Evolutionary conservation across 2,329 filamentous ascomycete genomes (phyloP).

Genomic region (Talaromyces sp.): DNA sequence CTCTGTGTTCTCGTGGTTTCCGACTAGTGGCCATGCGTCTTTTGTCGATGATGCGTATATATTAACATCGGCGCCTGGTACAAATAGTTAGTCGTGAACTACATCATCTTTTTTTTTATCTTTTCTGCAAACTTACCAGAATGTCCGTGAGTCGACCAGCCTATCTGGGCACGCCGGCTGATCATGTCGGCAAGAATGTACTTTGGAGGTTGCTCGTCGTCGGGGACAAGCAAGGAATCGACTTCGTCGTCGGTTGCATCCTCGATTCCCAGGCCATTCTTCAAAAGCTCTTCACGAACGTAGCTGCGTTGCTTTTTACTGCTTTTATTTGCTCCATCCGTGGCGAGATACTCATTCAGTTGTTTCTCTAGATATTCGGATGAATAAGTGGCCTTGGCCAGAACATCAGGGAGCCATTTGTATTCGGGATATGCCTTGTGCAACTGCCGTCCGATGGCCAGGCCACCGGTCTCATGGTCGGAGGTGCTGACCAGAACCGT

Average conservation of each 20-base stretch:
- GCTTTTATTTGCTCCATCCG: constrained; percentile 27
- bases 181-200: constrained; percentile 78
- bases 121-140: constrained; percentile 42
- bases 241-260: constrained; percentile 72
- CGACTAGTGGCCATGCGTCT: constrained; percentile 59
- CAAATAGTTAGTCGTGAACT: constrained; percentile 9
- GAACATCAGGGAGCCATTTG: constrained; percentile 75
- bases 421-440: constrained; percentile 62
- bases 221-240: constrained; percentile 54
- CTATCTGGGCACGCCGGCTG: constrained; percentile 79
- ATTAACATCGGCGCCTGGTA: constrained; percentile 81
- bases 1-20: constrained; percentile 94
- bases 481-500: constrained; percentile 84
- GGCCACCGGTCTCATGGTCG: constrained; percentile 92
- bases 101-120: not conserved
- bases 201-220: constrained; percentile 51
- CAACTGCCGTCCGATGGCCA: constrained; percentile 72
- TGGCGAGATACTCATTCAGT: constrained; percentile 57
- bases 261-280: constrained; percentile 68
- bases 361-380: constrained; percentile 65
- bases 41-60: constrained; percentile 77
- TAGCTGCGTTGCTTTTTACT: constrained; percentile 54
- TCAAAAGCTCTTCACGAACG: constrained; percentile 64
- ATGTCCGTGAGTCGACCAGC: constrained; percentile 93
- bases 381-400: constrained; percentile 73